These are phyloP conservation scores for Pisolithus orientalis DNA, from an alignment of 768 basidiomycete species.

Conservation along the genomic window DNA sequence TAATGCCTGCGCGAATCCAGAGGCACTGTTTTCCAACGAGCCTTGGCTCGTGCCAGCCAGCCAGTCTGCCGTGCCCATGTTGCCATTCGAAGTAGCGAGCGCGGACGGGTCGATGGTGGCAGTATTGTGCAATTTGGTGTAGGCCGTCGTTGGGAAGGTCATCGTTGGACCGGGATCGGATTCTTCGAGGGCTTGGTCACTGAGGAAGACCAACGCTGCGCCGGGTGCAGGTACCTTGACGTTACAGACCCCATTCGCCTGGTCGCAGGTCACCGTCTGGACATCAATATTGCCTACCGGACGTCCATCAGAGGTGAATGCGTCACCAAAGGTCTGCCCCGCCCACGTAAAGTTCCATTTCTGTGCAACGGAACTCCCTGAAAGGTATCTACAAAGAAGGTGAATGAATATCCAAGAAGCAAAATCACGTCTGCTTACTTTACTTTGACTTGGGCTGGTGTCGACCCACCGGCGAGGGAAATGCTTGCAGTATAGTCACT, in stretches of 20 bases:
- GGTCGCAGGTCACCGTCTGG: conserved; percentile 55
- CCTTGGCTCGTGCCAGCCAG: conserved; percentile 8
- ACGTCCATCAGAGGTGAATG: conserved; percentile 63
- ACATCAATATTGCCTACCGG: conserved; percentile 50
- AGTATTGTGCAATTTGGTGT: conserved; percentile 51
- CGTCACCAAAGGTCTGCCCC: conserved; percentile 61
- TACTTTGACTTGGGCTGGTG: conserved; percentile 44
- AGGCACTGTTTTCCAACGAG: neutral
- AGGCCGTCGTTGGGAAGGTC: conserved; percentile 54
- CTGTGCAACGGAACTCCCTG: conserved; percentile 49
- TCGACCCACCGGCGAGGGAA: conserved; percentile 35
- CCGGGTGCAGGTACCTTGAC: conserved; percentile 65
- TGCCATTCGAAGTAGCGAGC: conserved; percentile 63
- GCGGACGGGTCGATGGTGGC: conserved; percentile 47
- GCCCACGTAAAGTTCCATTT: conserved; percentile 73
- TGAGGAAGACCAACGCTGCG: conserved; percentile 72
- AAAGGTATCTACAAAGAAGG: conserved; percentile 40
- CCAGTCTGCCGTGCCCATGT: conserved; percentile 26
- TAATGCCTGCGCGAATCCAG: conserved; percentile 7
- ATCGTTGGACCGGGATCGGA: conserved; percentile 26
- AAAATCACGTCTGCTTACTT: conserved; percentile 33
- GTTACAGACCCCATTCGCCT: conserved; percentile 43
- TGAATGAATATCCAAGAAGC: neutral
- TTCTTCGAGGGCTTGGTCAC: conserved; percentile 32
- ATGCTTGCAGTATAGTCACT: conserved; percentile 49